These are phyloP conservation scores for Lablab purpureus DNA, from an alignment of 306 rosid species.

Conservation along the genomic window DNA sequence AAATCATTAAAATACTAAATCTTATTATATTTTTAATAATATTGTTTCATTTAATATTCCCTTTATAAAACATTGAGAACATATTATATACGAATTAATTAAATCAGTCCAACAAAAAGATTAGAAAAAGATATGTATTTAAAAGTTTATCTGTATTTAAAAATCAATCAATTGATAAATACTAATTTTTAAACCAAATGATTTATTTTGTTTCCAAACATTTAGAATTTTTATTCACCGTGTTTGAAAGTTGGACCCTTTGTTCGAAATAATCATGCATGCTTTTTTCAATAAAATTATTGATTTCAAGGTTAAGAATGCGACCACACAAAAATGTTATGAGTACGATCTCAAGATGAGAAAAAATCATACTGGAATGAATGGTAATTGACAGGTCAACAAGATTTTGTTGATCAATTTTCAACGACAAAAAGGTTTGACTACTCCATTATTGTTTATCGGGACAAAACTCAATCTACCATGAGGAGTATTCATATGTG, in stretches of 20 bases:
- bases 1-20: too few species aligned
- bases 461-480: not conserved
- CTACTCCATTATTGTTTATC: not conserved
- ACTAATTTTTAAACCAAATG: not conserved
- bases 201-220: not conserved
- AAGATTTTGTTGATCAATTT: not conserved
- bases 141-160: not conserved
- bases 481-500: not conserved
- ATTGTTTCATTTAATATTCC: too few species aligned
- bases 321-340: too few species aligned
- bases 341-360: not conserved
- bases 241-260: not conserved
- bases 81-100: too few species aligned
- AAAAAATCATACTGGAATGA: not conserved
- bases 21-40: too few species aligned
- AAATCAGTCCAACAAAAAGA: not conserved
- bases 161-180: too few species aligned
- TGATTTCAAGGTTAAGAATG: not conserved
- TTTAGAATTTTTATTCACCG: not conserved
- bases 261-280: not conserved
- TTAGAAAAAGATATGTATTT: not conserved
- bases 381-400: not conserved
- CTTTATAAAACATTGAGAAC: too few species aligned
- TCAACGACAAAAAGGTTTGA: not conserved
- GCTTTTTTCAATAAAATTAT: not conserved